Percentiles rank a stretch among this genome's conserved stretches.
Conservation (phyloP, 192 early-diverging fungal species). For the Coemansia sp. region DNA sequence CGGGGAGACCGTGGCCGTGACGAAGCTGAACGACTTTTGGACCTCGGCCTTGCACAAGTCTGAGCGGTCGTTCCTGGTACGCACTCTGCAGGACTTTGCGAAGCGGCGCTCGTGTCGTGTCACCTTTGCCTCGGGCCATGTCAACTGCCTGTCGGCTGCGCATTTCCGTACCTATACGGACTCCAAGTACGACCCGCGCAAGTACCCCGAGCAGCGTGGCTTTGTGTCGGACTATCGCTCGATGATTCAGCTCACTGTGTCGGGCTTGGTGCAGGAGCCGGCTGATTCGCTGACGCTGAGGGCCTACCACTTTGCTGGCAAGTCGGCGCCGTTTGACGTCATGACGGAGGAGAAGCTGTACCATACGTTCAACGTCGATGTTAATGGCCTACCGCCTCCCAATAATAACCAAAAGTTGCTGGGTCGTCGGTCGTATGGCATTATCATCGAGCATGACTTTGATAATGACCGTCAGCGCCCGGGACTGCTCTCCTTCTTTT, state of each 20-base stretch:
- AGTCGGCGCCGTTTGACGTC: constrained; percentile 60
- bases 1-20: constrained; percentile 75
- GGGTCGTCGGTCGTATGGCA: constrained; percentile 62
- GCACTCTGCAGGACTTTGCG: constrained; percentile 69
- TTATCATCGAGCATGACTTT: constrained; percentile 51
- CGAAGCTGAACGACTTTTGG: constrained; percentile 79
- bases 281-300: constrained; percentile 63
- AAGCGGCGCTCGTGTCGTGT: constrained; percentile 63
- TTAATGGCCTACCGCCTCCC: constrained; percentile 54
- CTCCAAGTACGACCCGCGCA: constrained; percentile 39
- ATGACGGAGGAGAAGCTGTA: constrained; percentile 74
- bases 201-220: constrained; percentile 55
- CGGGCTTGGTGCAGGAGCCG: constrained; percentile 77
- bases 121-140: constrained; percentile 82
- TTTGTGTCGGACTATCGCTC: constrained; percentile 65
- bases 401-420: constrained; percentile 60
- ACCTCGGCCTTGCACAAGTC: constrained; percentile 64
- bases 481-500: constrained; percentile 50
- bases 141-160: constrained; percentile 68
- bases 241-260: constrained; percentile 82
- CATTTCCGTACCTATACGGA: constrained; percentile 59
- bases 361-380: constrained; percentile 68
- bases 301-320: constrained; percentile 61
- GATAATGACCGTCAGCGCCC: constrained; percentile 50
- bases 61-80: constrained; percentile 70